Evolutionary conservation across 495 filamentous ascomycete genomes (phyloP).

Genomic region (Hypoxylon lienhwacheense): DNA sequence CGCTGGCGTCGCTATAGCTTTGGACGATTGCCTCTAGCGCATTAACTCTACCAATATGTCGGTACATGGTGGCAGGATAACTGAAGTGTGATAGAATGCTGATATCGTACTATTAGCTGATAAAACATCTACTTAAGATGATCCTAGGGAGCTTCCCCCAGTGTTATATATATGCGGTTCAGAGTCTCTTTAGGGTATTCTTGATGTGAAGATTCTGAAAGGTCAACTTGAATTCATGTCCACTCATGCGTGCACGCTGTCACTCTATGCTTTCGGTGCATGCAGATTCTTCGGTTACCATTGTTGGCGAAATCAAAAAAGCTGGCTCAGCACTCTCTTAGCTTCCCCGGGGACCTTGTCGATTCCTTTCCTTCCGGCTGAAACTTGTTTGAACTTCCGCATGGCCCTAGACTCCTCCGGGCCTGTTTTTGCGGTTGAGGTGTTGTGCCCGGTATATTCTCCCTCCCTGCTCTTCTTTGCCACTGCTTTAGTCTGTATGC

Average conservation of each 20-base stretch:
- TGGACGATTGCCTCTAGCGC: neutral
- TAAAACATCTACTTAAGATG: too few species aligned
- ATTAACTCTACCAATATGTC: neutral
- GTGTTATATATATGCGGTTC: too few species aligned
- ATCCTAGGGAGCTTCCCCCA: too few species aligned
- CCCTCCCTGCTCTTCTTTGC: constrained; percentile 56
- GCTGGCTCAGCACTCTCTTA: constrained; percentile 76
- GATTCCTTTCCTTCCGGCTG: constrained; percentile 51
- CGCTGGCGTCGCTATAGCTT: neutral
- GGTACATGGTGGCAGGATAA: too few species aligned
- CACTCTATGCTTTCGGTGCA: neutral
- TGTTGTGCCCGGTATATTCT: constrained; percentile 13
- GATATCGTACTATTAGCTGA: too few species aligned
- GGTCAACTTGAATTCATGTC: neutral
- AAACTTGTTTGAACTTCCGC: constrained; percentile 76
- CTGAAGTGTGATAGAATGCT: too few species aligned
- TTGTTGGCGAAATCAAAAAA: constrained; percentile 60
- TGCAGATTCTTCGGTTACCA: constrained; percentile 31
- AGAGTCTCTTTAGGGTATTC: neutral
- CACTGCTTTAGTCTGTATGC: constrained; percentile 65
- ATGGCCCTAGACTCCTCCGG: constrained; percentile 39
- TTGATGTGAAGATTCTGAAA: neutral
- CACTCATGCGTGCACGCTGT: neutral
- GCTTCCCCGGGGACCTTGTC: constrained; percentile 64
- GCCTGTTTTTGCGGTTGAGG: constrained; percentile 4